Conservation (phyloP, 371 early-diverging fungal genomes). For the Haplosporangium sp. region DNA sequence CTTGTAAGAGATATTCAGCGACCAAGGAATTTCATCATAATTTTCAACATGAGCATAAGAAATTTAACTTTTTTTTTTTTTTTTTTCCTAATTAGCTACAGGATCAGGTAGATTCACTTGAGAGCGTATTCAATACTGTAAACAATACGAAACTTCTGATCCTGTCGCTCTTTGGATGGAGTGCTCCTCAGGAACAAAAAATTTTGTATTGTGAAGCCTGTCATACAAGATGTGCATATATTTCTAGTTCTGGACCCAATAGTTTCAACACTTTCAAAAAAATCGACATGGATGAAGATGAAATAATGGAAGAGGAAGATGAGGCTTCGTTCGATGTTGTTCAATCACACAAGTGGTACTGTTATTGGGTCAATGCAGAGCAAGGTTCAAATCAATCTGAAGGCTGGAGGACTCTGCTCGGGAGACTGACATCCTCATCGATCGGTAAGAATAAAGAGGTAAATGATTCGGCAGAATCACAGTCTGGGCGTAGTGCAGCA, state of each 20-base stretch:
- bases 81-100: conserved; percentile 11
- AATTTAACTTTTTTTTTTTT: not conserved
- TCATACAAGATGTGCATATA: conserved; percentile 40
- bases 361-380: conserved; percentile 49
- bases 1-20: conserved; percentile 21
- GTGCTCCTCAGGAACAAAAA: not conserved
- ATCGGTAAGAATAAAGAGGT: not conserved
- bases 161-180: conserved; percentile 49
- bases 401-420: conserved; percentile 39
- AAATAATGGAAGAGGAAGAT: conserved; percentile 17
- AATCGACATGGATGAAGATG: not conserved
- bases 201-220: conserved; percentile 35
- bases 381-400: conserved; percentile 6
- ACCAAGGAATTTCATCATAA: not conserved
- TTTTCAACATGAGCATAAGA: not conserved
- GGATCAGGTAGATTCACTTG: conserved; percentile 9
- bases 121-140: not conserved
- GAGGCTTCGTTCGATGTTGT: conserved; percentile 33
- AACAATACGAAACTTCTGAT: conserved; percentile 15
- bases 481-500: not conserved
- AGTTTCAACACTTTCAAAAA: not conserved
- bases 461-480: not conserved
- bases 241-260: conserved; percentile 11
- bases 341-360: conserved; percentile 49
- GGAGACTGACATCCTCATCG: conserved; percentile 1